Percentiles rank a stretch among this genome's conserved stretches.
Evolutionary conservation across 2,329 filamentous ascomycete genomes (phyloP).

Genomic region (Diplodia corticola): DNA sequence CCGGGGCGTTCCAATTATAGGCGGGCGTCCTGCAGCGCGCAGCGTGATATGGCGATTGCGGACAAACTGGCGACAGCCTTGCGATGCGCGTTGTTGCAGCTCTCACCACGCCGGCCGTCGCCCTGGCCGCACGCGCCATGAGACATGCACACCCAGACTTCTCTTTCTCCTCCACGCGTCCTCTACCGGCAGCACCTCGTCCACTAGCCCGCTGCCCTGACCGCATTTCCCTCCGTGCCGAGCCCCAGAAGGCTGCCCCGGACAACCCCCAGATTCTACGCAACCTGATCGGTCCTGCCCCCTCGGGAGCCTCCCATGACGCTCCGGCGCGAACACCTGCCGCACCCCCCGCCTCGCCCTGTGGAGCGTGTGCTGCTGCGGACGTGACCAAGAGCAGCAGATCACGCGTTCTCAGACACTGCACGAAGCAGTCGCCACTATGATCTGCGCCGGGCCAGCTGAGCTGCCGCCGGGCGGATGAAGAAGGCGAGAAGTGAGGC

Average conservation of each 20-base stretch:
- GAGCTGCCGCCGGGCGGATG: background rate
- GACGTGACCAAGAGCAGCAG: slow-evolving; percentile 1
- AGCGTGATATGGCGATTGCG: background rate
- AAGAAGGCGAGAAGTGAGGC: slow-evolving; percentile 13
- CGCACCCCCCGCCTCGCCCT: background rate
- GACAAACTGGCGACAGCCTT: background rate
- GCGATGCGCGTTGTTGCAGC: slow-evolving; percentile 15
- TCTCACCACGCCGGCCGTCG: background rate
- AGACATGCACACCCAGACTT: background rate
- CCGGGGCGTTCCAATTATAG: slow-evolving; percentile 3
- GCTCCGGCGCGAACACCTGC: background rate
- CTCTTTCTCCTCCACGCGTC: background rate
- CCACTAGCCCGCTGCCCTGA: background rate
- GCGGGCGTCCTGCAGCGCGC: background rate
- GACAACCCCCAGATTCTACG: background rate
- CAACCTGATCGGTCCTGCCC: background rate
- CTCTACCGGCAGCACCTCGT: background rate
- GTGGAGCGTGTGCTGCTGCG: background rate
- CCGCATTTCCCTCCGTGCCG: background rate
- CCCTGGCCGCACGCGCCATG: background rate
- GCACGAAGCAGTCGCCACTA: slow-evolving; percentile 5
- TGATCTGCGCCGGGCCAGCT: background rate
- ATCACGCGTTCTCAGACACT: background rate
- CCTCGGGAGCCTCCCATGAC: background rate
- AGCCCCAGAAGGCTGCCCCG: background rate